Evolutionary conservation across 805 yeast species (phyloP).

Genomic region (Lipomyces kockii): DNA sequence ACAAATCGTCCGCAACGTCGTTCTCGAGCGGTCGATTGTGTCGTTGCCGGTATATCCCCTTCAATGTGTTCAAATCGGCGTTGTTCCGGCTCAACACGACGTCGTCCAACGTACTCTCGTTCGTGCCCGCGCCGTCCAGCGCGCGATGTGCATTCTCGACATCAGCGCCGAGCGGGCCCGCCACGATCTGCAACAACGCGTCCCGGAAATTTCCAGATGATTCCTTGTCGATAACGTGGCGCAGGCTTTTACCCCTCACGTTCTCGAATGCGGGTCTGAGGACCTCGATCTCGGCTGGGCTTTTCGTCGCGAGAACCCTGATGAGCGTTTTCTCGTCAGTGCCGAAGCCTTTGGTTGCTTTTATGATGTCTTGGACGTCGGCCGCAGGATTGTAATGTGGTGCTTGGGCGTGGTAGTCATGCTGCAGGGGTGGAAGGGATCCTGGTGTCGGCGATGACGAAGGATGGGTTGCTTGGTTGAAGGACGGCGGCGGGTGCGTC

Average conservation of each 20-base stretch:
- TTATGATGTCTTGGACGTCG: slow-evolving; percentile 32
- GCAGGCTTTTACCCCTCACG: slow-evolving; percentile 30
- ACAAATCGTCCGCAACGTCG: slow-evolving; percentile 35
- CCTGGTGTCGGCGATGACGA: neutral
- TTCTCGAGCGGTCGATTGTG: slow-evolving; percentile 26
- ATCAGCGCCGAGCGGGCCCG: slow-evolving; percentile 37
- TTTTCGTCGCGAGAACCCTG: slow-evolving; percentile 28
- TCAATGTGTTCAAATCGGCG: slow-evolving; percentile 36
- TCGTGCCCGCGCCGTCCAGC: slow-evolving; percentile 36
- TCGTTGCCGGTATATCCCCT: slow-evolving; percentile 32
- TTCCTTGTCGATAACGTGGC: slow-evolving; percentile 33
- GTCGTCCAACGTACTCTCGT: slow-evolving; percentile 37
- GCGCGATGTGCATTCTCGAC: slow-evolving; percentile 35
- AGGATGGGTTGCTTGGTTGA: neutral
- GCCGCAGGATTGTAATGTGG: slow-evolving; percentile 33
- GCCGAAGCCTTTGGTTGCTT: slow-evolving; percentile 40
- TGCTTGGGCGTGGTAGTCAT: slow-evolving; percentile 2
- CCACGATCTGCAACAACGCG: slow-evolving; percentile 31
- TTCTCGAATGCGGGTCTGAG: slow-evolving; percentile 30
- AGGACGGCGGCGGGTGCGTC: neutral
- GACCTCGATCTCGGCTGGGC: slow-evolving; percentile 33
- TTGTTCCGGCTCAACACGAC: slow-evolving; percentile 34
- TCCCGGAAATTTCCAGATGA: slow-evolving; percentile 34
- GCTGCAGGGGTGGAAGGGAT: neutral
- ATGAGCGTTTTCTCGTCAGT: slow-evolving; percentile 37